phyloP scores from a whole-genome alignment of 371 early-diverging fungal genomes.

The Hamiltosporidium tvaerminnensis region DNA sequence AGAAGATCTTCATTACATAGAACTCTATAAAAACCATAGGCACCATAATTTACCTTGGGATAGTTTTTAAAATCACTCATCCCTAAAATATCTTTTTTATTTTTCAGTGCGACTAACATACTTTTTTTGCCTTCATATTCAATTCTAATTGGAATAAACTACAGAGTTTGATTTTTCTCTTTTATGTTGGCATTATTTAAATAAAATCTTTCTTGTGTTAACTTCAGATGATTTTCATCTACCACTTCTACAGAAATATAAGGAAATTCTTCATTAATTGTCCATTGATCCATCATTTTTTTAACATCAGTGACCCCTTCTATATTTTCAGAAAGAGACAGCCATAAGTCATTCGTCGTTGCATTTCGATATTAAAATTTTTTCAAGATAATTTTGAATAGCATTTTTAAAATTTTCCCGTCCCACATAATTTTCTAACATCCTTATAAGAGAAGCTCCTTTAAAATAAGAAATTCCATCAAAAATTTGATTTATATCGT shows the following conservation, averaged over 20 bases:
- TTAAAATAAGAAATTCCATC: conserved; percentile 65
- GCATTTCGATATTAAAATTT: conserved; percentile 66
- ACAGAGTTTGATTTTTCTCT: not conserved
- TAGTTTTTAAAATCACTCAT: not conserved
- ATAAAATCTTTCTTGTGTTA: not conserved
- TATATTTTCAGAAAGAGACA: conserved; percentile 56
- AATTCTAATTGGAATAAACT: too few relatives aligned
- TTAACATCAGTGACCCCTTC: conserved; percentile 58
- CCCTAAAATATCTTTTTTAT: too few relatives aligned
- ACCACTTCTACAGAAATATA: not conserved
- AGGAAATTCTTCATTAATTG: conserved; percentile 62
- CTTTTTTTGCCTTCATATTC: too few relatives aligned
- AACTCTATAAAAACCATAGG: conserved; percentile 32
- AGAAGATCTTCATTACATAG: too few relatives aligned
- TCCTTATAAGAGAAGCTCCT: conserved; percentile 74
- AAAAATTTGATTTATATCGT: conserved; percentile 65
- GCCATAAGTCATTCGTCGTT: conserved; percentile 68
- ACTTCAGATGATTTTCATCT: not conserved
- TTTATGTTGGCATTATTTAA: not conserved
- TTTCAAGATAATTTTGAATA: conserved; percentile 60
- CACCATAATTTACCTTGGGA: conserved; percentile 27
- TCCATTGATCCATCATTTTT: conserved; percentile 69
- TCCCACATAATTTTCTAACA: conserved; percentile 66
- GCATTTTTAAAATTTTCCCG: conserved; percentile 57
- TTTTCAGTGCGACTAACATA: too few relatives aligned